Conservation (phyloP, 1,284 basidiomycete genomes). For the Naganishia cerealis region DNA sequence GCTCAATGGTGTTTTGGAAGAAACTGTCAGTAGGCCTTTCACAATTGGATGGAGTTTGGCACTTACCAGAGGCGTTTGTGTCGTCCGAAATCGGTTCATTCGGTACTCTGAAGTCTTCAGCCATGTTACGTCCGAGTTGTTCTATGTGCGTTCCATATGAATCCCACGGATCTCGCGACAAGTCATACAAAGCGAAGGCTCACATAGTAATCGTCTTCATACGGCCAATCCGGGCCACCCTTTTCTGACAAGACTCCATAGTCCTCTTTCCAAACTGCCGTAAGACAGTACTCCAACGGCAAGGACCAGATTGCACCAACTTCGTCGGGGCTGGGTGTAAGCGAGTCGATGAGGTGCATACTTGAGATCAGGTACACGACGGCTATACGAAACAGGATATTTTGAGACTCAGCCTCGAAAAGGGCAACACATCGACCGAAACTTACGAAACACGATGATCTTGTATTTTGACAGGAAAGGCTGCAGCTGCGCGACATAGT, state of each 20-base stretch:
- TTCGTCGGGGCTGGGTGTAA: conserved; percentile 65
- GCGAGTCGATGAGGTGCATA: conserved; percentile 57
- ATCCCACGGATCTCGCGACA: neutral
- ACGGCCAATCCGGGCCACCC: conserved; percentile 74
- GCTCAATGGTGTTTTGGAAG: neutral
- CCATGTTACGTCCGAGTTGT: conserved; percentile 25
- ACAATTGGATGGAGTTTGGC: neutral
- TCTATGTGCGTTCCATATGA: neutral
- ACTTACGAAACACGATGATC: conserved; percentile 52
- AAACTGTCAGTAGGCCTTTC: neutral
- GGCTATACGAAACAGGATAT: conserved; percentile 62
- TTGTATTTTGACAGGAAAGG: conserved; percentile 67
- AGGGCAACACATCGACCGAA: neutral
- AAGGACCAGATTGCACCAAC: conserved; percentile 77
- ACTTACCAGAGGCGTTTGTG: conserved; percentile 30
- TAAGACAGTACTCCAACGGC: conserved; percentile 66
- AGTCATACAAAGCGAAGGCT: conserved; percentile 26
- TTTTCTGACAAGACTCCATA: conserved; percentile 58
- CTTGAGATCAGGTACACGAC: conserved; percentile 70
- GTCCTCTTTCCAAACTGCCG: conserved; percentile 57
- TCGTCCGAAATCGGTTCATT: conserved; percentile 34
- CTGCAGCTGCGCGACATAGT: conserved; percentile 66
- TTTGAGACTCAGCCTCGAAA: neutral
- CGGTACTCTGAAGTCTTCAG: conserved; percentile 31
- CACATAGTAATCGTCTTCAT: conserved; percentile 66